Evolutionary conservation across 2,329 filamentous ascomycete species (phyloP).

Genomic region (Phyllosticta citriasiana): DNA sequence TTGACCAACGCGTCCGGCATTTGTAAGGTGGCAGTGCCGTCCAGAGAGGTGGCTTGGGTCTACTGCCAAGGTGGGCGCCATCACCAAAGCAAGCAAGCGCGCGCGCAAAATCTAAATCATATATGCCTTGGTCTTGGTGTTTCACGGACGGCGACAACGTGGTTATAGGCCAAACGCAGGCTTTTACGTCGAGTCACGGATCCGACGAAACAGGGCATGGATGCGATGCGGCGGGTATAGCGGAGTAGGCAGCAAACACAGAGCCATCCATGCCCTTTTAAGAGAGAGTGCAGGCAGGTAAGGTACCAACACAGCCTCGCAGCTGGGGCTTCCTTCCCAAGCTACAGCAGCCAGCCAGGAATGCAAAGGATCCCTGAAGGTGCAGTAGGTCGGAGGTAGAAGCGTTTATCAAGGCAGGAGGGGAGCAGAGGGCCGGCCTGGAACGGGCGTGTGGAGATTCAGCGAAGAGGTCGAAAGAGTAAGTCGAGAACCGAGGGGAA

Average conservation of each 20-base stretch:
- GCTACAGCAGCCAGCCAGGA: too few species aligned
- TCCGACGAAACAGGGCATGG: background rate
- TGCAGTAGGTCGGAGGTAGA: too few species aligned
- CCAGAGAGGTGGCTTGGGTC: background rate
- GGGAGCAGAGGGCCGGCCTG: too few species aligned
- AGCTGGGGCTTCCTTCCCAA: too few species aligned
- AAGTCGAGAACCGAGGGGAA: too few species aligned
- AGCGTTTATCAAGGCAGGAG: too few species aligned
- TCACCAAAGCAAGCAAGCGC: background rate
- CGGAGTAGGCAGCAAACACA: background rate
- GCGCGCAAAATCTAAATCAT: background rate
- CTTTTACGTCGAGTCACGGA: background rate
- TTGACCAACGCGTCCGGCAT: background rate
- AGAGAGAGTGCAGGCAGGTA: too few species aligned
- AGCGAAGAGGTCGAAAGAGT: too few species aligned
- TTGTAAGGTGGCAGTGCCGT: background rate
- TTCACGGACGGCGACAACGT: background rate
- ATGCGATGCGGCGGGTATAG: background rate
- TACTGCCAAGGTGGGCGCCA: background rate
- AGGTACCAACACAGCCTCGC: too few species aligned
- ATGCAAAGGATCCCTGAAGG: too few species aligned
- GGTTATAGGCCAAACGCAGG: background rate
- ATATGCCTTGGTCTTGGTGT: background rate
- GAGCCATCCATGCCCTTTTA: background rate
- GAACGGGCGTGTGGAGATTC: too few species aligned